Evolutionary conservation across 129 eudicot species (phyloP), one percentile per base, ranked within the genome.

Genomic region (Pulicaria dysenterica): DNA sequence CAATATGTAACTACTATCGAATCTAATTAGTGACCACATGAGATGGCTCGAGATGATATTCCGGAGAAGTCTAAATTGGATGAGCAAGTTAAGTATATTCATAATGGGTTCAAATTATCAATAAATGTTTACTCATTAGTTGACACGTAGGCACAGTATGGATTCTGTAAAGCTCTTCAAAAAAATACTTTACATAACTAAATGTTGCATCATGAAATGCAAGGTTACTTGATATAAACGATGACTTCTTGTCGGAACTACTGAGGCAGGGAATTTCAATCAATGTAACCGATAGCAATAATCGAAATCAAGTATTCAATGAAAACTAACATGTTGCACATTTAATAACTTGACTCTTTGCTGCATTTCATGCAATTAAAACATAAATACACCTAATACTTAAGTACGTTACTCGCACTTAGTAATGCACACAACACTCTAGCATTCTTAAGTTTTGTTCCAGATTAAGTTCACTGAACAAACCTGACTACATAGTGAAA

Each of bases 171-270:
- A 63, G 57, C 5, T 63, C 54, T 53, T 40, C 49, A 40, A 50
- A 17, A 9, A 62, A n/a, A 51, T 40, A 50, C 13, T 6, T 10
- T 51, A 49, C 63, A 16, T 69, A 8, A 39, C 48, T 61, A 61
- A 39, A 13, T 19, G 19, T 69, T 39, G 45, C 54, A 63, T 61
- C 51, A 44, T 17, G 41, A 75, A 34, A 75, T 38, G 24, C 48
- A 51, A 75, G 48, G 40, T 46, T 64, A 65, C 53, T 4, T 62
- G 36, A 51, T 51, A 14, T 64, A 74, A 51, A 74, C 12, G 72
- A 74, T 64, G 53, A 54, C 14, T 53, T 55, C 64, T 61, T 60
- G 9, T 38, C 15, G 14, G 9, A 51, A 37, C 24, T 68, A 49
- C 61, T 49, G 5, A 49, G 36, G 45, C 10, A 38, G 11, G 47